Conservation (phyloP, 257 asterid genomes). For the Paraleonurus japonicus region DNA sequence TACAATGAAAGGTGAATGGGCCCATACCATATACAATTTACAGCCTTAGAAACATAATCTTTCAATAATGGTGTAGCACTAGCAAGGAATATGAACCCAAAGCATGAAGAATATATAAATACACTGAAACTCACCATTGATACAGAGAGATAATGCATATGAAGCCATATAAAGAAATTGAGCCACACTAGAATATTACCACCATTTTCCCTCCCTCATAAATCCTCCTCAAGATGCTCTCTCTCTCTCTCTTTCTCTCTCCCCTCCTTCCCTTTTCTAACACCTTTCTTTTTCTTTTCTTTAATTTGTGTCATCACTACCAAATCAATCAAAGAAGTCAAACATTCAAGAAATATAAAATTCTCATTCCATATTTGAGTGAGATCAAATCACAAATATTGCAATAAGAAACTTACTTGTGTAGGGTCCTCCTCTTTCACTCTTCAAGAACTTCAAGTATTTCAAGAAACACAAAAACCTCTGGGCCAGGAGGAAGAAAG, state of each 20-base stretch:
- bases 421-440: conserved; percentile 25
- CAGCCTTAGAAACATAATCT: conserved; percentile 3
- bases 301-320: conserved; percentile 16
- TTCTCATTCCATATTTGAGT: background rate
- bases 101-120: conserved; percentile 13
- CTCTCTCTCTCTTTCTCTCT: background rate
- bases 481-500: conserved; percentile 28
- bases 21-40: background rate
- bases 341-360: conserved; percentile 18
- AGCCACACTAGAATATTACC: conserved; percentile 32
- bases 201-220: conserved; percentile 20
- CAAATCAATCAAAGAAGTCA: conserved; percentile 35
- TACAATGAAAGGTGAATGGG: conserved; percentile 13
- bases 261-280: background rate
- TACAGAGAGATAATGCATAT: conserved; percentile 15
- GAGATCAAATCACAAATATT: conserved; percentile 14
- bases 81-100: conserved; percentile 39
- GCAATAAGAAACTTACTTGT: conserved; percentile 43
- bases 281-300: background rate
- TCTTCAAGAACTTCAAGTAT: conserved; percentile 19
- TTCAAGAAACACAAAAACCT: conserved; percentile 28
- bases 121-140: conserved; percentile 15
- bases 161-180: conserved; percentile 17
- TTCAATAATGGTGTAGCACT: conserved; percentile 25
- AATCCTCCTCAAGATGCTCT: conserved; percentile 13